Base-by-base conservation (phyloP, 2,329 filamentous ascomycete species). In the Myriosclerotinia duriaeana region DNA sequence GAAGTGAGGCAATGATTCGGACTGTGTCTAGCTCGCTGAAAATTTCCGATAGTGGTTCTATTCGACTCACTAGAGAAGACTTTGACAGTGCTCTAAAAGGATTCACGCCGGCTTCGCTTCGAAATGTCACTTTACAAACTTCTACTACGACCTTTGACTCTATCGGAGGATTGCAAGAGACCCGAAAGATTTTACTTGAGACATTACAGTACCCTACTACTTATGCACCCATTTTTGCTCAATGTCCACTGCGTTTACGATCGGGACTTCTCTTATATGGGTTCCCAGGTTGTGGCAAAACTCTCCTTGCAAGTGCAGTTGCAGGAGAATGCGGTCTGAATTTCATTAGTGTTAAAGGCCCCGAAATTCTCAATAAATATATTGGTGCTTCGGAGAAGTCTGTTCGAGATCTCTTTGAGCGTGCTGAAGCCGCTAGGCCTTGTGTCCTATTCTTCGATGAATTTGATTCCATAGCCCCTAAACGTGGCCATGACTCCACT, bases 371-470 rank as follows among this genome's bases (percentile, higher is more conserved):
- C 65, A 99, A 99, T 83, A 99, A 99, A 79, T 99, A 99, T 78
- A 99, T 99, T 67, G 95, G 95, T 75, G 95, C 95, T 0, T 96
- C 91, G 38, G 95, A 99, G 75, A 99, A 99, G 82, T 93, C 89
- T 68, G 93, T 99, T 8, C 88, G 96, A 53, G 95, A 99, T 77
- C 83, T 99, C 1, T 99, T 99, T 74, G 94, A 97, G 76, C 87
- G 95, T 53, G 95, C 95, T 0, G 88, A 89, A 75, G 94, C 95
- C 3, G 95, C 95, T 5, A 88, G 90, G 68, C 96, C 96, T 0
- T 98, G 95, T 73, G 91, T 99, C 5, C 83, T 99, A 11, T 99
- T 99, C 83, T 99, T 99, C 76, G 95, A 99, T 76, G 95, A 99
- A 77, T 99, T 99, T 75, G 95, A 99, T 79, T 93, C 91, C 50